Conservation (phyloP, 163 green algal species). For the Volvox carteri region DNA sequence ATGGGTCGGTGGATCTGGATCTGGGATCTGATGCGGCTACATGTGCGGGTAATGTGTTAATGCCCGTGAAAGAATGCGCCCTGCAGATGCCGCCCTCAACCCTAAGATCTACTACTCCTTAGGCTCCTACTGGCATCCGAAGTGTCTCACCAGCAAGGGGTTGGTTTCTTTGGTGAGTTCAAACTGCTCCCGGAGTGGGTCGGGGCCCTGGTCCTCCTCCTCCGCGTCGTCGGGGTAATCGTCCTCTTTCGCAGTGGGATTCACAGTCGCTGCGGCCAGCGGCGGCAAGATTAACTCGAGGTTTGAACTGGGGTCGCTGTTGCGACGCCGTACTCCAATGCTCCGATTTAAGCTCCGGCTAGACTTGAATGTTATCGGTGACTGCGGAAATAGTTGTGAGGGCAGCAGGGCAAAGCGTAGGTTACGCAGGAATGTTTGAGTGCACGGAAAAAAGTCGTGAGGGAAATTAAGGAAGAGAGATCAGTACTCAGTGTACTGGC, state of each 20-base stretch:
- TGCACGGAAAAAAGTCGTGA: not conserved
- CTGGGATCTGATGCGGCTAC: too few species aligned
- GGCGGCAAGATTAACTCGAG: not conserved
- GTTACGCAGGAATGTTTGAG: not conserved
- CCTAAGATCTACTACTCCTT: too few species aligned
- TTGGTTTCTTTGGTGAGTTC: conserved; percentile 27
- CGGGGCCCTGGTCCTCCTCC: conserved; percentile 17
- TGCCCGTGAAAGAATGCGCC: too few species aligned
- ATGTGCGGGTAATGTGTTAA: too few species aligned
- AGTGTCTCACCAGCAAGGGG: conserved; percentile 23
- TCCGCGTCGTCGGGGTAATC: not conserved
- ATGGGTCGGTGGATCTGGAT: too few species aligned
- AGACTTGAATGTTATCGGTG: not conserved
- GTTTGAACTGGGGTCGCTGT: not conserved
- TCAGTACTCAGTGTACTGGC: too few species aligned
- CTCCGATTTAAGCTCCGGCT: conserved; percentile 34
- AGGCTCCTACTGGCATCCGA: not conserved
- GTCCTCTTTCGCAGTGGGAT: not conserved
- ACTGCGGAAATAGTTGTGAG: not conserved
- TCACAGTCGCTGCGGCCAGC: not conserved
- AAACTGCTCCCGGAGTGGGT: conserved; percentile 36
- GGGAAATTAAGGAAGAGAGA: not conserved
- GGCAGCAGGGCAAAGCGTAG: too few species aligned
- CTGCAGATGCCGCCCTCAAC: too few species aligned
- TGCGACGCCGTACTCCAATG: conserved; percentile 42